Base-by-base conservation (phyloP, 495 filamentous ascomycete genomes). In the Penicillium diatomitis region DNA sequence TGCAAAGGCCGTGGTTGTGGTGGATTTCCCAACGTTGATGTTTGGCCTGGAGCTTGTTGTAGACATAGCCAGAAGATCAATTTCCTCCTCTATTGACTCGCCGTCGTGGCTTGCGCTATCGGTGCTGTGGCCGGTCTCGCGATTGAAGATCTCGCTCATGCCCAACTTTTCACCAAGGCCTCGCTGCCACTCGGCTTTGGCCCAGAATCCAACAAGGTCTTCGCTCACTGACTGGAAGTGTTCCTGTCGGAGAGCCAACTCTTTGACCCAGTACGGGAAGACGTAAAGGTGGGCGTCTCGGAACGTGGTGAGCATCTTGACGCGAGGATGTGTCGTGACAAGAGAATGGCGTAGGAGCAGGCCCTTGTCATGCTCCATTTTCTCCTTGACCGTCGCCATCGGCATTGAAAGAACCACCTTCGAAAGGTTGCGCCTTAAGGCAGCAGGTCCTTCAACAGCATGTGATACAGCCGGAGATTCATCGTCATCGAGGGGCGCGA, bases 131-230 rank as follows among this genome's bases (percentile, higher is more conserved):
- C 59, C 63, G 6, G 60, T 47, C 30, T 61, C 49, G 27, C 60
- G 51, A 33, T 72, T 64, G 44, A 95, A 74, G 35, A 92, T 77
- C 36, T 85, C 72, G 37, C 73, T 67, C 31, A 97, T 65, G 3
- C 81, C 77, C 6, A 97, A 75, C 65, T 95, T 96, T 11, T 82
- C 76, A 2, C 75, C 80, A 0, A 96, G 70, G 0, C 88, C 85
- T 27, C 78, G 71, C 65, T 96, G 90, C 92, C 92, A 99, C 33
- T 77, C 81, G 1, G 90, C 77, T 62, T 97, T 97, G 8, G 89
- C 88, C 90, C 90, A 95, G 84, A 85, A 95, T 8, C 90, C 91
- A 11, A 99, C 66, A 12, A 96, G 77, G 56, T 97, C 94, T 67
- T 99, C 92, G 44, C 85, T 84, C 46, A 99, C 79, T 37, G 80